These are phyloP conservation scores for Pittosporum tobira DNA, from an alignment of 129 eudicot species.

Conservation along the genomic window DNA sequence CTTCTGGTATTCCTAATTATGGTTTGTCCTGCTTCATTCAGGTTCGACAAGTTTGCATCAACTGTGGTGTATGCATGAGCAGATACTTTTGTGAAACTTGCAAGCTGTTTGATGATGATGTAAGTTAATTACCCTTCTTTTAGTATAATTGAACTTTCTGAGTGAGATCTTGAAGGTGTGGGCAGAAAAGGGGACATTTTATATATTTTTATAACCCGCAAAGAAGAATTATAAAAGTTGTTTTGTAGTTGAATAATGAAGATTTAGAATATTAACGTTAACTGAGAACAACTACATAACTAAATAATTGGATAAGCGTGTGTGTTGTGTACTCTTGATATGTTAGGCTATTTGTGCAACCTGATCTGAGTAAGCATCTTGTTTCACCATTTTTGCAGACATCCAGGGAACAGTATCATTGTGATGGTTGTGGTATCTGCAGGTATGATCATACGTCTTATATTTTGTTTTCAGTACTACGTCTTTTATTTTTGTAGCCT, in stretches of 20 bases:
- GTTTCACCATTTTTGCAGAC: conserved; percentile 40
- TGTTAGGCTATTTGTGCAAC: not conserved
- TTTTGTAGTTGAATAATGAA: no score
- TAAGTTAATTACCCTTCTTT: conserved; percentile 20
- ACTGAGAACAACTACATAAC: no score
- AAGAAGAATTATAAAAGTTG: no score
- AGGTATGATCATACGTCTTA: conserved; percentile 40
- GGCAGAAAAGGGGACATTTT: not conserved
- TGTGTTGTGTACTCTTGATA: not conserved
- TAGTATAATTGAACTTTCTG: no score
- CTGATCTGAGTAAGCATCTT: conserved; percentile 9
- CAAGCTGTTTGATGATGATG: conserved; percentile 80
- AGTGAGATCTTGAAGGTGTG: not conserved
- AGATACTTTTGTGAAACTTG: conserved; percentile 62
- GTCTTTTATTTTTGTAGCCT: no score
- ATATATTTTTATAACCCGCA: no score
- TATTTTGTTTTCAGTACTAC: not conserved
- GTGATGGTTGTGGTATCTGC: conserved; percentile 85
- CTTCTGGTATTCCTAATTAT: not conserved
- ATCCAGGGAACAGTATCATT: conserved; percentile 72
- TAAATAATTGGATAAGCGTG: no score
- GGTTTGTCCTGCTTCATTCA: conserved; percentile 16
- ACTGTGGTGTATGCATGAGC: conserved; percentile 95
- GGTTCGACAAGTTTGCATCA: conserved; percentile 71
- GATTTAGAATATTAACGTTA: no score